Base-by-base conservation (phyloP, 805 yeast species). In the Kazachstania taianensis region DNA sequence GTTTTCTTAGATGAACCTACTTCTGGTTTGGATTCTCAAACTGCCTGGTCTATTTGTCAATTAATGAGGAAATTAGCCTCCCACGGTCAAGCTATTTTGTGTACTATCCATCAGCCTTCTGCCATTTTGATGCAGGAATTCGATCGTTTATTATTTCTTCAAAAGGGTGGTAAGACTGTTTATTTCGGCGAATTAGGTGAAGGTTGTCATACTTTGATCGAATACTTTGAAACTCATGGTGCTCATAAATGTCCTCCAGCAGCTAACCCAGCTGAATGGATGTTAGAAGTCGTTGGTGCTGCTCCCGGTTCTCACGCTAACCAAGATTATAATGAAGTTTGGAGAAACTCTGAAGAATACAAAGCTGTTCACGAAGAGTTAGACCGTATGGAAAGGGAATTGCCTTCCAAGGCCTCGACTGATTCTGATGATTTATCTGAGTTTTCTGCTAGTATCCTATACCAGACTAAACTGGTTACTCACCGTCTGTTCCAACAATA, bases 231-330 rank as follows among this genome's bases (percentile, higher is more conserved):
- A 55, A 53, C 57, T 5, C 59, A 78, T 44, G 86, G 86, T 37
- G 73, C 86, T 29, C 70, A 67, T 20, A 62, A 64, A 38, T 81
- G 89, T 62, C 86, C 87, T 13, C 61, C 66, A 5, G 66, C 66
- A 29, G 85, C 84, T 5, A 81, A 81, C 44, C 92, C 92, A 20
- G 89, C 87, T n/a, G 94, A 84, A 63, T 85, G 94, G 92, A 85
- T 85, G 94, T 66, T 85, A 60, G 82, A 81, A 43, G 81, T 78
- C 44, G 80, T 80, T 49, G 86, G 87, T 51, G 86, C 86, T 38
- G 85, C 86, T 26, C 86, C 86, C 5, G 86, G 86, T 37, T 73
- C 83, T 24, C 79, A 75, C 45, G 81, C 85, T 14, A 66, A 67
- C 33, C 81, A 76, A 59, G 82, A 81, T 57, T 81, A 78, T 50